phyloP scores from a whole-genome alignment of 352 stramenopile species.

The Plasmopara viticola region DNA sequence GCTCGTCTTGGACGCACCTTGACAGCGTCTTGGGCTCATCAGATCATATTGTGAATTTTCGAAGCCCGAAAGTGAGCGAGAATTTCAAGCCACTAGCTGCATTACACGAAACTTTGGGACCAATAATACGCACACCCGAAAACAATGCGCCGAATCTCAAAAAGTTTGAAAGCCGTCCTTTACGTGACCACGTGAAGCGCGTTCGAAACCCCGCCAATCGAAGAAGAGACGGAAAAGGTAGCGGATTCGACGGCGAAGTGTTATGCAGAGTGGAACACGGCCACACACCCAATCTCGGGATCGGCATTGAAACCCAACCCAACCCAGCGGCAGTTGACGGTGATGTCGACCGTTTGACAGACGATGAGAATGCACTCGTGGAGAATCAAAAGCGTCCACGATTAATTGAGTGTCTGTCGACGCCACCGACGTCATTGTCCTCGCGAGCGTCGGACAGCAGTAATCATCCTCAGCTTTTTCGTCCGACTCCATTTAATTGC shows the following conservation, averaged over 20 bases:
- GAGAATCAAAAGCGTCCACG: constrained; percentile 19
- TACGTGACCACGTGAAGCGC: constrained; percentile 35
- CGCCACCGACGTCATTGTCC: constrained; percentile 11
- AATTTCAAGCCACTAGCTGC: constrained; percentile 52
- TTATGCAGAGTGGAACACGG: constrained; percentile 39
- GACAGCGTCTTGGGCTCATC: constrained; percentile 61
- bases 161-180: constrained; percentile 36
- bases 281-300: constrained; percentile 10
- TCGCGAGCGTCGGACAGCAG: constrained; percentile 11
- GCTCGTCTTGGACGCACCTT: constrained; percentile 54
- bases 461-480: constrained; percentile 14
- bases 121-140: constrained; percentile 6
- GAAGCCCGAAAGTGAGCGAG: constrained; percentile 75
- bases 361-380: constrained; percentile 17
- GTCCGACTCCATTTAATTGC: constrained; percentile 27
- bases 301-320: constrained; percentile 3
- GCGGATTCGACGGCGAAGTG: constrained; percentile 66
- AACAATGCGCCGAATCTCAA: constrained; percentile 28
- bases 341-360: constrained; percentile 10
- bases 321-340: constrained; percentile 1
- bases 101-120: constrained; percentile 6
- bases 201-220: constrained; percentile 51
- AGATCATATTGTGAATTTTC: constrained; percentile 70
- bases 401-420: constrained; percentile 11
- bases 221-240: constrained; percentile 44